A percentile compares a stretch with the other conserved stretches of the same genome.
These are phyloP conservation scores for Colletotrichum gloeosporioides DNA, from an alignment of 2,329 filamentous ascomycete species.

Conservation along the genomic window DNA sequence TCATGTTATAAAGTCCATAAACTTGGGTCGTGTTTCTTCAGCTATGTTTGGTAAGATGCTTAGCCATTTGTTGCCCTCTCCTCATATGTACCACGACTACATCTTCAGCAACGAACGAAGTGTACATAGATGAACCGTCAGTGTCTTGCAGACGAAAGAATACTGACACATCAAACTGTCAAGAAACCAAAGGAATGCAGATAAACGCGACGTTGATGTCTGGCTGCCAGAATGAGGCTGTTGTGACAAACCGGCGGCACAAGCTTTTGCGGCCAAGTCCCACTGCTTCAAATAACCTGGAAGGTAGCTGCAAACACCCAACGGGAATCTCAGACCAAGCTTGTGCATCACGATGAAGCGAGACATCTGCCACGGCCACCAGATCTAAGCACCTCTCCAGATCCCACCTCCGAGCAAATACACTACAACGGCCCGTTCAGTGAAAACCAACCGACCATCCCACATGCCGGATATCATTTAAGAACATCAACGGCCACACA, in stretches of 20 bases:
- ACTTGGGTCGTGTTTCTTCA: not conserved
- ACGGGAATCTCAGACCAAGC: not conserved
- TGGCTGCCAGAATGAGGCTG: not conserved
- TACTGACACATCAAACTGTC: not conserved
- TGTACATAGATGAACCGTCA: fast-evolving
- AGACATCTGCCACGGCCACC: not conserved
- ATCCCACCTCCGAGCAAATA: not conserved
- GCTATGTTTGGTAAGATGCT: not conserved
- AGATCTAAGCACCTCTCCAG: not conserved
- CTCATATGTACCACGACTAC: not conserved
- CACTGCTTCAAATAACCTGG: not conserved
- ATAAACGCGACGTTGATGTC: not conserved
- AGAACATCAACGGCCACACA: not conserved
- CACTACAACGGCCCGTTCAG: not conserved
- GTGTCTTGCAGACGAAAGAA: not conserved
- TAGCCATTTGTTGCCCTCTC: fast-evolving
- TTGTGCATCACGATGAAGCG: not conserved
- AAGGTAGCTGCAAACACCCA: not conserved
- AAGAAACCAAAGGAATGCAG: not conserved
- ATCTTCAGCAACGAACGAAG: not conserved
- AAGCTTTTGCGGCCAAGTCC: not conserved
- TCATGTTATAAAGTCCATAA: not conserved
- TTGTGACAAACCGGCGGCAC: not conserved
- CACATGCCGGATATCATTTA: not conserved
- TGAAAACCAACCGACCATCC: not conserved